Evolutionary conservation across 805 yeast species (phyloP), one percentile per base, ranked within the genome.

Genomic region (Hanseniaspora valbyensis): DNA sequence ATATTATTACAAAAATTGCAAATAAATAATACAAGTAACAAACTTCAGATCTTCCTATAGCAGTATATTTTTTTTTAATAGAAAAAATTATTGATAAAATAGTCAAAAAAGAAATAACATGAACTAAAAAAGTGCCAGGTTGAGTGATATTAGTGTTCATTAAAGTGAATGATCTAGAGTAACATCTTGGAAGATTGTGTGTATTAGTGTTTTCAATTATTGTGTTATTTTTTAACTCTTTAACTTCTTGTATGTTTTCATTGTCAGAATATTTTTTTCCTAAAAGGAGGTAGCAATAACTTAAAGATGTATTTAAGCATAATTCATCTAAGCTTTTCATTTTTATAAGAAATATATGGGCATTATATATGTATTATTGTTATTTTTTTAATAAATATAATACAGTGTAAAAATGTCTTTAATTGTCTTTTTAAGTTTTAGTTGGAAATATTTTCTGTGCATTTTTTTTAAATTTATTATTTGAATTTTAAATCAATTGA

Each of bases 11-110:
- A 55, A 83, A 71, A 1, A 76, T 69, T 29, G 81, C 68, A 54
- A 74, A 72, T 38, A 77, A 59, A 65, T 81, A 78, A 64, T 80
- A 81, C 60, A 84, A 81, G 56, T 75, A 77, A 49, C 86, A 66
- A 80, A 88, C 83, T 61, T 92, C 98, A 12, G 78, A 72, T 54
- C 97, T 73, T 3, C 96, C 97, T 53, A 92, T 89, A 12, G 97
- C 96, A 0, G 98, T 92, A 62, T 85, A 89, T 69, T 90, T 87
- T 53, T 81, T 71, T 61, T 89, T 73, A 40, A 89, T 81, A 69
- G 80, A 84, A 12, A 88, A 70, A 50, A 89, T 83, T 57, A 87
- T 74, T 44, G 81, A 14, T 12, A 42, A 19, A 19, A 49, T 42
- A 8, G 43, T 39, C 1, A 49, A n/a, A 36, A 49, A 37, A 12